Evolutionary conservation across 305 asterid species (phyloP).

Genomic region (Fraxinus sp.): DNA sequence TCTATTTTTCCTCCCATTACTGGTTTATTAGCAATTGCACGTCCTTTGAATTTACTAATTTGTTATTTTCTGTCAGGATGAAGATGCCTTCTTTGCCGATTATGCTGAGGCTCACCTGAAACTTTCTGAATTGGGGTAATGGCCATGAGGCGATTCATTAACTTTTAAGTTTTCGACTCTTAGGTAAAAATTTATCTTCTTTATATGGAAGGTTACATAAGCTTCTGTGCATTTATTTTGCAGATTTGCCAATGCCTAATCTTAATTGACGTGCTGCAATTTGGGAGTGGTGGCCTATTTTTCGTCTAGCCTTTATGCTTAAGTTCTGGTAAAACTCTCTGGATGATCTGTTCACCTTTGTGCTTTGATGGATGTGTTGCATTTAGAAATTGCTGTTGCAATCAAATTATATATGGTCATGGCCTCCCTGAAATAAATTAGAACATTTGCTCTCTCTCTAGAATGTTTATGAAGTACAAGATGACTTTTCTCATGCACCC

Average conservation of each 20-base stretch:
- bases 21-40: background rate
- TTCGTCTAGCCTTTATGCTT: too few species aligned
- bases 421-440: background rate
- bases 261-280: too few species aligned
- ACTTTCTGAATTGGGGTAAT: slow-evolving; percentile 3
- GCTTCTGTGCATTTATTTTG: background rate
- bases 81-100: background rate
- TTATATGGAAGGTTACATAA: background rate
- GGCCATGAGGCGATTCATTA: background rate
- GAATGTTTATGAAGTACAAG: background rate
- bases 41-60: background rate
- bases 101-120: slow-evolving; percentile 9
- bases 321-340: too few species aligned
- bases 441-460: background rate
- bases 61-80: background rate
- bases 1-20: background rate
- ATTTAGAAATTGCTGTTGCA: background rate
- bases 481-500: background rate
- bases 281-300: too few species aligned
- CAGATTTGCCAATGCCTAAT: too few species aligned
- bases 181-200: background rate
- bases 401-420: background rate
- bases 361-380: too few species aligned
- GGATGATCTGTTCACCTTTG: too few species aligned
- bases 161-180: background rate